These are phyloP conservation scores for Polygonum maritimum DNA, from an alignment of 148 eudicot species.

Conservation along the genomic window DNA sequence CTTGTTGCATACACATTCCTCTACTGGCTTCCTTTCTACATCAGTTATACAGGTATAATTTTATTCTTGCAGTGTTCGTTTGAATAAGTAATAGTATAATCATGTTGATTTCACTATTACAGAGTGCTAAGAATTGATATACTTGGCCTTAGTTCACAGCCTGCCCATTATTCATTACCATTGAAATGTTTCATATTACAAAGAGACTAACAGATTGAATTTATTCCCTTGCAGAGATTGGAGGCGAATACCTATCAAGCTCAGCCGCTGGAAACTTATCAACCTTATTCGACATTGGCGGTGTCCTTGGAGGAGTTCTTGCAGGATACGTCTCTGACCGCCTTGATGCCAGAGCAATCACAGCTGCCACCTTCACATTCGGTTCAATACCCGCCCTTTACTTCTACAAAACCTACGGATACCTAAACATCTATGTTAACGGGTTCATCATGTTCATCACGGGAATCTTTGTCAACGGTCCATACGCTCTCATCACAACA, in stretches of 20 bases:
- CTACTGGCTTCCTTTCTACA: constrained; percentile 95
- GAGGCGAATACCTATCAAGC: constrained; percentile 69
- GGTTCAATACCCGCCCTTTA: constrained; percentile 74
- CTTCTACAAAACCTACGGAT: constrained; percentile 71
- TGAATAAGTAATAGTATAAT: too few relatives aligned
- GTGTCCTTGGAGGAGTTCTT: constrained; percentile 79
- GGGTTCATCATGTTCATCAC: constrained; percentile 53
- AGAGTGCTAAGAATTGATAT: not conserved
- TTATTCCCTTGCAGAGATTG: constrained; percentile 48
- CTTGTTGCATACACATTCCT: constrained; percentile 87
- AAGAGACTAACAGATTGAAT: not conserved
- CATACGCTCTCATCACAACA: constrained; percentile 88
- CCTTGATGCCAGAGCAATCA: constrained; percentile 77
- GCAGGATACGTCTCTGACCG: constrained; percentile 79
- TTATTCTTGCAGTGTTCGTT: not conserved
- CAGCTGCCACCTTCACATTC: constrained; percentile 86
- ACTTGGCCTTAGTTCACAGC: too few relatives aligned
- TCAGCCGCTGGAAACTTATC: constrained; percentile 78
- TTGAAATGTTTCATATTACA: too few relatives aligned
- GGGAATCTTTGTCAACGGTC: constrained; percentile 87
- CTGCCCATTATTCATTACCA: too few relatives aligned
- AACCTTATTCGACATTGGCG: constrained; percentile 87
- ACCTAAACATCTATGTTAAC: constrained; percentile 44
- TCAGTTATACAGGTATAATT: constrained; percentile 76
- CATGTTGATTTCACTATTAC: too few relatives aligned